Conservation (phyloP, 805 yeast genomes). For the Ogataea kodamae region DNA sequence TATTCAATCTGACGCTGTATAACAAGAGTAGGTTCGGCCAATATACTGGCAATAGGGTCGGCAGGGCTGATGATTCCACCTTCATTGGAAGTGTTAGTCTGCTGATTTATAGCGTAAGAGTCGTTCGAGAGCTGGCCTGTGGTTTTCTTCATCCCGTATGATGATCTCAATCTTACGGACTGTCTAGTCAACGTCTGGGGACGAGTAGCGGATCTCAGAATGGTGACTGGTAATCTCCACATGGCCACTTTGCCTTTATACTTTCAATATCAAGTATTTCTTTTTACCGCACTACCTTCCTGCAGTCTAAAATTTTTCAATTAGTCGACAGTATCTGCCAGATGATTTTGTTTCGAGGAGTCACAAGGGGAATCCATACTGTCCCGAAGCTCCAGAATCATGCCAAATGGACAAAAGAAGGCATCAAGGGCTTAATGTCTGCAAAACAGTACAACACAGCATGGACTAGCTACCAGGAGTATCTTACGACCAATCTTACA, state of each 20-base stretch:
- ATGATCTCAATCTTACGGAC: background rate
- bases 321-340: constrained; percentile 13
- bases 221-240: too few relatives aligned
- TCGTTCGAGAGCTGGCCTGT: constrained; percentile 1
- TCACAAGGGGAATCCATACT: constrained; percentile 47
- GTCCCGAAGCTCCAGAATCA: constrained; percentile 55
- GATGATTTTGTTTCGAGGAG: constrained; percentile 3
- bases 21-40: constrained; percentile 79
- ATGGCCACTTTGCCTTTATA: constrained; percentile 3
- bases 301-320: constrained; percentile 10
- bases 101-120: background rate
- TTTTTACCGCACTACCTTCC: constrained; percentile 8
- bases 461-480: constrained; percentile 80
- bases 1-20: constrained; percentile 85
- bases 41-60: constrained; percentile 59
- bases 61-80: constrained; percentile 50
- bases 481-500: constrained; percentile 55
- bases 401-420: constrained; percentile 38
- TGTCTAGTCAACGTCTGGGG: too few relatives aligned
- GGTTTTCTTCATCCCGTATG: constrained; percentile 4
- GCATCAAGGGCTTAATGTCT: constrained; percentile 64
- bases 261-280: constrained; percentile 1
- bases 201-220: too few relatives aligned
- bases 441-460: constrained; percentile 64
- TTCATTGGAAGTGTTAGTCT: constrained; percentile 25